Percentiles rank a stretch among this genome's conserved stretches.
Evolutionary conservation across 2,329 filamentous ascomycete genomes (phyloP).

Genomic region (Scedosporium apiospermum): DNA sequence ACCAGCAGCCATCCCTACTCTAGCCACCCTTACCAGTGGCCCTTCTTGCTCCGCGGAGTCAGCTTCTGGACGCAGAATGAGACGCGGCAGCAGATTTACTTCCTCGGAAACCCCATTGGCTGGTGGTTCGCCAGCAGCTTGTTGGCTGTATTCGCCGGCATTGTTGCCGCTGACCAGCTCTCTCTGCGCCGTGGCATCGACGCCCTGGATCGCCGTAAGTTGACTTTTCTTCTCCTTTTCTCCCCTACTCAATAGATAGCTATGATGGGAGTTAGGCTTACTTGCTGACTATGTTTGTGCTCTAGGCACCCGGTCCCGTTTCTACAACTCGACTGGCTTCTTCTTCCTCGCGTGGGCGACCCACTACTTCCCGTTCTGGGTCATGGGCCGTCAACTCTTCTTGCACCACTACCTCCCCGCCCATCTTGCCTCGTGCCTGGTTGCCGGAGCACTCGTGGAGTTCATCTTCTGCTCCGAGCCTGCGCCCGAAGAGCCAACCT

Average conservation of each 20-base stretch:
- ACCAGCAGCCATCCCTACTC: conserved; percentile 96
- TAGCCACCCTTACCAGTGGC: conserved; percentile 93
- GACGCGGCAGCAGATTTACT: conserved; percentile 95
- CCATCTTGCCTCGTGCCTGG: conserved; percentile 81
- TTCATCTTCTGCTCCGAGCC: conserved; percentile 94
- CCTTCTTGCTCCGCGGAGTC: conserved; percentile 90
- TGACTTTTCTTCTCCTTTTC: neutral
- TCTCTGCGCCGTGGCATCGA: conserved; percentile 89
- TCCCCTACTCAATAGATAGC: neutral
- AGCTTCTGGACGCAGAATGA: conserved; percentile 99
- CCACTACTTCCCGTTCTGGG: conserved; percentile 94
- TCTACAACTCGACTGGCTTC: conserved; percentile 98
- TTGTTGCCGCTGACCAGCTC: conserved; percentile 85
- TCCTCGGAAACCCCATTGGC: conserved; percentile 89
- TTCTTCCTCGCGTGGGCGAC: conserved; percentile 98
- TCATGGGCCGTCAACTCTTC: conserved; percentile 98
- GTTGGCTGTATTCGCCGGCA: conserved; percentile 85
- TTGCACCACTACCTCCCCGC: conserved; percentile 95
- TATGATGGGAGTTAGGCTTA: neutral
- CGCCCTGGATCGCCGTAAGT: conserved; percentile 85
- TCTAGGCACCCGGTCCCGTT: conserved; percentile 74
- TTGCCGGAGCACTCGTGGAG: conserved; percentile 84
- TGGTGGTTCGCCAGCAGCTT: conserved; percentile 96
- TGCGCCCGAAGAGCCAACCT: conserved; percentile 38
- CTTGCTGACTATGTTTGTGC: conserved; percentile 18